Percentiles rank a stretch among this genome's conserved stretches.
Conservation (phyloP, 2,329 filamentous ascomycete genomes). For the Phialophora verrucosa region DNA sequence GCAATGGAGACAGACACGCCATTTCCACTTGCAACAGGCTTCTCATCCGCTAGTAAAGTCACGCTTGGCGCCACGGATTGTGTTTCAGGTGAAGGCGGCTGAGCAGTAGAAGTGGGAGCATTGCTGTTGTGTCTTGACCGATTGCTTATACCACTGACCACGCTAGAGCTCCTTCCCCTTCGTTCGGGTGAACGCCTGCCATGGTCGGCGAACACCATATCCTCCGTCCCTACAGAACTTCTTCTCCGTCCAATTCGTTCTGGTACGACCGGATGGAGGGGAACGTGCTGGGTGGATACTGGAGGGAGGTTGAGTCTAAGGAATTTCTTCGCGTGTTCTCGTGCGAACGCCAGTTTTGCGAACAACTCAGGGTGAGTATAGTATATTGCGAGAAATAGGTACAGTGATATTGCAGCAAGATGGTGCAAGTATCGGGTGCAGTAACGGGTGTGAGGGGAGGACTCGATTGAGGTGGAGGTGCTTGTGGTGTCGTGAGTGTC, state of each 20-base stretch:
- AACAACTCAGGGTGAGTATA: neutral
- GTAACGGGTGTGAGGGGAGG: neutral
- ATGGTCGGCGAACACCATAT: conserved; percentile 41
- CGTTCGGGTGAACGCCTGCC: conserved; percentile 34
- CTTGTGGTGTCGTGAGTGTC: neutral
- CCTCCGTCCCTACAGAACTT: conserved; percentile 41
- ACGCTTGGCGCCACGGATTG: conserved; percentile 43
- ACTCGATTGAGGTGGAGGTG: neutral
- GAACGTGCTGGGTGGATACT: conserved; percentile 39
- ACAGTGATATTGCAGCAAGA: neutral
- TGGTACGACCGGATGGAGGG: conserved; percentile 42
- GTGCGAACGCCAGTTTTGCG: conserved; percentile 52
- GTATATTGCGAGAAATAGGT: neutral
- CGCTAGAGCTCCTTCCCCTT: conserved; percentile 36
- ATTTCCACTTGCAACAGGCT: conserved; percentile 55
- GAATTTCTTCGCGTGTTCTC: conserved; percentile 55
- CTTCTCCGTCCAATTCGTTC: conserved; percentile 47
- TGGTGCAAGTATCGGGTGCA: neutral
- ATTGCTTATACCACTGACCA: conserved; percentile 39
- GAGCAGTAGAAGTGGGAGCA: conserved; percentile 34
- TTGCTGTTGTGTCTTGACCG: conserved; percentile 40
- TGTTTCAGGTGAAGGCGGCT: conserved; percentile 14
- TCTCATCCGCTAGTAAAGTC: conserved; percentile 51
- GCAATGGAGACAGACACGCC: conserved; percentile 55
- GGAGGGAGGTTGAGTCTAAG: conserved; percentile 49